Base-by-base conservation (phyloP, 139 green algal genomes). In the Zygnema cylindricum region DNA sequence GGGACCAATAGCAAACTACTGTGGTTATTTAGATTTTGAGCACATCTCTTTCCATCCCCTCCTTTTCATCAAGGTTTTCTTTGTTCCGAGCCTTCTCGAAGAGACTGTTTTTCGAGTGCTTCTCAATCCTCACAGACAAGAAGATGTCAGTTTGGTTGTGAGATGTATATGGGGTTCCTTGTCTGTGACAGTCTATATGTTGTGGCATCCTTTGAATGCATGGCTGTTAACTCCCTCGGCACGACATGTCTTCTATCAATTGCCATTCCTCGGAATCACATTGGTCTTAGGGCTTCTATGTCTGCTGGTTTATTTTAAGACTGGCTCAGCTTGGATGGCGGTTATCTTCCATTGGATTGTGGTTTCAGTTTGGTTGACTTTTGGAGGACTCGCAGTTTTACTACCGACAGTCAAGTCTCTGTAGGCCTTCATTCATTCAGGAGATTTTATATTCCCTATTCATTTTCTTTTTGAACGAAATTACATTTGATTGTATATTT, bases 161-260 rank as follows among this genome's bases (percentile, higher is more conserved):
- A 35, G n/a, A 69, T 35, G 3, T 33, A 55, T 84, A 7, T 3
- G 7, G 3, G 77, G 21, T 2, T 32, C 76, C 25, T 35, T 63
- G 2, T 84, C 77, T 39, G 38, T 84, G 21, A 55, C 40, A 3
- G 11, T 84, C 3, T 84, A 54, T 7, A 57, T 84, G n/a, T 3
- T 41, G 2, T 84, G 77, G 77, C 77, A 84, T 84, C 77, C 77
- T 38, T 63, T 84, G 11, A 84, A 84, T 33, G 77, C 77, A 22
- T 54, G 32, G 33, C 33, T 84, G n/a, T 33, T 84, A 33, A 84
- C 77, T 2, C 77, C 77, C 2, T 73, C 55, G 2, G 40, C 55
- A 33, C n/a, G 77, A 33, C 16, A 21, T 63, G 76, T 84, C 3
- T 84, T 84, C 25, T 84, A 84, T 41, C n/a, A 84, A 35, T 38